phyloP scores from a whole-genome alignment of 2,329 filamentous ascomycete species.

The Colletotrichum orchidophilum region DNA sequence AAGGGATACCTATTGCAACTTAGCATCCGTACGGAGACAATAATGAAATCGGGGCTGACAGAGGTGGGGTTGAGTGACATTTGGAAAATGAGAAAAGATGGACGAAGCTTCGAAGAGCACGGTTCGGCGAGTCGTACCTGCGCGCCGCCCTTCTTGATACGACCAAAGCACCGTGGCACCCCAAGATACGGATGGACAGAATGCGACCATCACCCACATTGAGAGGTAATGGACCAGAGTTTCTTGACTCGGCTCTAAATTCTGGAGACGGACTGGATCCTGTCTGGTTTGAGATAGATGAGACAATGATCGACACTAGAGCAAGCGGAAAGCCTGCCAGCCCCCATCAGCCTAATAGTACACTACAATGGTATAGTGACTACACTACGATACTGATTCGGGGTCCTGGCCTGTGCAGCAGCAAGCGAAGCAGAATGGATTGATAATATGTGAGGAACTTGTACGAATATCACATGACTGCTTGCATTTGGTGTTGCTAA shows the following conservation, averaged over 20 bases:
- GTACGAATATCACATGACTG: background rate
- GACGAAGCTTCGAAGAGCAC: background rate
- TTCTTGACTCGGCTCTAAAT: constrained; percentile 5
- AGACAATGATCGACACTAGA: background rate
- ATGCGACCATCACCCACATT: background rate
- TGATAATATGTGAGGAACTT: background rate
- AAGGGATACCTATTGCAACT: background rate
- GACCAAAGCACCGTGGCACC: background rate
- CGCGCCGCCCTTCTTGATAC: background rate
- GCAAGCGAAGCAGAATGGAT: background rate
- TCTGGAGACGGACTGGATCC: background rate
- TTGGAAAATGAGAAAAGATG: background rate
- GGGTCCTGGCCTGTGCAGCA: background rate
- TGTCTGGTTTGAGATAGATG: constrained; percentile 1
- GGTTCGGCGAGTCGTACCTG: background rate
- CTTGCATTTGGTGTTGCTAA: background rate
- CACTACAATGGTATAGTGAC: too few relatives aligned
- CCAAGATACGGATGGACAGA: too few relatives aligned
- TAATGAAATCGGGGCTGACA: background rate
- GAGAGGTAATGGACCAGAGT: background rate
- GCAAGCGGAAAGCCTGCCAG: background rate
- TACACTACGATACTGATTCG: background rate
- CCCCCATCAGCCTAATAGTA: too few relatives aligned
- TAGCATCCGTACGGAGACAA: background rate
- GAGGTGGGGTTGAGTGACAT: background rate